Evolutionary conservation across 495 filamentous ascomycete genomes (phyloP), one percentile per base, ranked within the genome.

Genomic region (Penicillium malachiteum): DNA sequence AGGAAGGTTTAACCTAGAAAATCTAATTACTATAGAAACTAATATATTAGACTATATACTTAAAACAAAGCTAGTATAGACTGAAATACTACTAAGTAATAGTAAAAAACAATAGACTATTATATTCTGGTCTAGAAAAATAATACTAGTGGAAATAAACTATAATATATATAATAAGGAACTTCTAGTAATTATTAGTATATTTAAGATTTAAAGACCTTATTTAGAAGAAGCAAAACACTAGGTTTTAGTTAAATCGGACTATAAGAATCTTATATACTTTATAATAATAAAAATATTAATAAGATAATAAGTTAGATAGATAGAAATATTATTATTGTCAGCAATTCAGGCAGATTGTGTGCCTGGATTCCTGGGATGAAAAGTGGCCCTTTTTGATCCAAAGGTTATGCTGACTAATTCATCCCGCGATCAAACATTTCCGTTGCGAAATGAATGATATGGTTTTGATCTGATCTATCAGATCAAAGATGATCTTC

Each of bases 101-200:
- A n/a, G n/a, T n/a, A n/a, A n/a, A n/a, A n/a, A n/a, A n/a, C n/a
- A n/a, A n/a, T n/a, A n/a, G n/a, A n/a, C n/a, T n/a, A n/a, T n/a
- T n/a, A n/a, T n/a, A n/a, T 74, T 59, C 47, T 63, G 46, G 41
- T 74, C 59, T 0, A 63, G 55, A 32, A 69, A 58, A 18, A 47
- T 68, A 11, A 57, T 21, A 9, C 47, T 57, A 1, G 64, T 60
- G 1, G 64, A 76, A 48, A 16, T 32, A 0, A 74, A 75, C 40
- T 75, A 74, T 43, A 17, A 64, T 16, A 70, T 72, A 13, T 48
- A 72, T 18, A 48, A 74, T 37, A 66, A 70, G 40, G 64, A 67
- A 45, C 37, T 71, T 3, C 39, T 73, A 8, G 59, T 52, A 5
- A 66, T 68, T 11, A 67, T 71, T 3, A 40, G 35, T 48, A 48